Evolutionary conservation across 257 asterid species (phyloP).

Genomic region (Solanum tarapatanum): DNA sequence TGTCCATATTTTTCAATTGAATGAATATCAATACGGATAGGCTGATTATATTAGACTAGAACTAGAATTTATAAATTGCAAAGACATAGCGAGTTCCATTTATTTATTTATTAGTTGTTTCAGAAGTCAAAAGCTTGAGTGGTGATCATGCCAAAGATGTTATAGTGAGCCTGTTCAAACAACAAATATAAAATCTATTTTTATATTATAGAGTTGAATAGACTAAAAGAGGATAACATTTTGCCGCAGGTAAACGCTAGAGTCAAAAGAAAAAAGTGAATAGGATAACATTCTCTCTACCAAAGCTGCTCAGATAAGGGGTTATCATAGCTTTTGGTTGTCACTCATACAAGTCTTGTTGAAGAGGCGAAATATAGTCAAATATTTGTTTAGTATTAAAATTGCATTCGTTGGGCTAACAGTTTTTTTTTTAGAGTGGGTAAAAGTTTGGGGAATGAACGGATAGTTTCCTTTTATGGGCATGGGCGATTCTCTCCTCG

Average conservation of each 20-base stretch:
- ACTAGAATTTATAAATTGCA: background rate
- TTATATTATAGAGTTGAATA: background rate
- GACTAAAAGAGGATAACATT: background rate
- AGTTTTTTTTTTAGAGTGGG: background rate
- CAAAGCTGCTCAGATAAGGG: constrained; percentile 13
- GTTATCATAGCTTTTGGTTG: constrained; percentile 75
- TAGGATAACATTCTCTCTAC: background rate
- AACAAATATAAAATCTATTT: background rate
- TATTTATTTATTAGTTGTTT: background rate
- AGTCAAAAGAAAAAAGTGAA: background rate
- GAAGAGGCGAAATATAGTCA: background rate
- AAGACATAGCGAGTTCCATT: background rate
- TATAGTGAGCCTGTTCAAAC: background rate
- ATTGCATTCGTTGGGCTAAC: background rate
- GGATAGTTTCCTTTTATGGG: too few species aligned
- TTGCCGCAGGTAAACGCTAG: background rate
- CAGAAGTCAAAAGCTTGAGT: background rate
- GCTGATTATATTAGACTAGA: background rate
- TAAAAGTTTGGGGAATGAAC: background rate
- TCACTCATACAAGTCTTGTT: constrained; percentile 30
- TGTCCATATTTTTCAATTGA: background rate
- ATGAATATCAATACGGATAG: background rate
- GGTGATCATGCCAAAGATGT: background rate
- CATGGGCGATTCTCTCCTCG: too few species aligned
- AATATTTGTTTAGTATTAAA: background rate